These are phyloP conservation scores for Linaria vulgaris DNA, from an alignment of 257 asterid species.

Conservation along the genomic window DNA sequence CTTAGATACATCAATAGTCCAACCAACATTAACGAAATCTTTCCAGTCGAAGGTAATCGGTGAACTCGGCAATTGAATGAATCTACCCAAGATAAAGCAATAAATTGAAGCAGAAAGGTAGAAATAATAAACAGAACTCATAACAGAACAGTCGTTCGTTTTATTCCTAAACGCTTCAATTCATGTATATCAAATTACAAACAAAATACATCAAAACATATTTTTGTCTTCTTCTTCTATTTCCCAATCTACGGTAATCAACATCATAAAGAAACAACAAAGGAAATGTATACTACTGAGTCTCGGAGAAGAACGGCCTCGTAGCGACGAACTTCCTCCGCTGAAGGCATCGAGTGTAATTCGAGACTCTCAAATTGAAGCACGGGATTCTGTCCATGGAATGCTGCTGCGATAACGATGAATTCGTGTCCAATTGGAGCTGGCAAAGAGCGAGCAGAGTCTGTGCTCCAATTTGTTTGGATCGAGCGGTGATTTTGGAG, in stretches of 20 bases:
- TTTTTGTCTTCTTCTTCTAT: not conserved
- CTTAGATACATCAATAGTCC: not conserved
- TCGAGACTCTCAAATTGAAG: conserved; percentile 42
- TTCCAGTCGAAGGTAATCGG: not conserved
- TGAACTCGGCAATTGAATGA: too few species aligned
- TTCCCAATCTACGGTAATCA: not conserved
- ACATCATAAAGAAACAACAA: conserved; percentile 16
- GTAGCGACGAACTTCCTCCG: conserved; percentile 61
- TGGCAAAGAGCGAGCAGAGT: conserved; percentile 45
- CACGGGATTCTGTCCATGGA: conserved; percentile 53
- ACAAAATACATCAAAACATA: not conserved
- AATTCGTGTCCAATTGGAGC: conserved; percentile 32
- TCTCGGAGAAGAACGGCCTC: conserved; percentile 41
- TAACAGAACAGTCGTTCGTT: not conserved
- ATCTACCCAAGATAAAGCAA: not conserved
- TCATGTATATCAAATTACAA: not conserved
- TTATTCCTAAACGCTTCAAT: not conserved
- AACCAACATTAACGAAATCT: not conserved
- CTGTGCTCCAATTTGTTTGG: conserved; percentile 40
- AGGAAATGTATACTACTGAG: conserved; percentile 24
- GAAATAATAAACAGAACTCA: not conserved
- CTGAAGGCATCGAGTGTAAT: conserved; percentile 48
- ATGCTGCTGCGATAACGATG: conserved; percentile 26
- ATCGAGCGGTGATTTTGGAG: conserved; percentile 68
- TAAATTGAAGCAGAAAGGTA: not conserved